Evolutionary conservation across 345 rosid species (phyloP), one percentile per base, ranked within the genome.

Genomic region (Arabidopsis thaliana): DNA sequence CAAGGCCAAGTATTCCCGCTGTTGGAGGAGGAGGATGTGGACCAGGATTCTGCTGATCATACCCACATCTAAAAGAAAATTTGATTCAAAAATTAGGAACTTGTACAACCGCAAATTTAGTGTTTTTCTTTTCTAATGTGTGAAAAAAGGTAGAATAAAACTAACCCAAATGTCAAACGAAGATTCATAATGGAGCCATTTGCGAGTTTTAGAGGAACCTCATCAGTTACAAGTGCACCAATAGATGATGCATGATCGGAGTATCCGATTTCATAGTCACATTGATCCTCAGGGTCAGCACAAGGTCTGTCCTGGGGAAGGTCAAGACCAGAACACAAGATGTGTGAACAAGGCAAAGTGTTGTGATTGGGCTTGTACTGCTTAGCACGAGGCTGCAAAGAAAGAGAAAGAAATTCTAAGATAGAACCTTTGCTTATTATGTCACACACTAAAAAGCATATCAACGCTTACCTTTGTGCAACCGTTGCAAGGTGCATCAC

Each of bases 401-500:
- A 64, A 68, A 73, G 20, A 65, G 50, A 68, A 16, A 50, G 10
- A 61, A 24, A 55, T 33, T 45, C 11, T 36, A 24, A 22, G 59
- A 33, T 16, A 8, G 6, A 8, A 28, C 38, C 6, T 61, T 14
- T 59, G 6, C 55, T 67, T 20, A 30, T 11, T 12, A 61, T 61
- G 44, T 11, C 13, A 25, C 57, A 63, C 10, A 40, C 5, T 36
- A 13, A 22, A 13, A 22, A 71, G 58, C 20, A 62, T 48, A 49
- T n/a, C 2, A 66, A 67, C 28, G 41, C 23, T 51, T 78, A 94
- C 98, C 98, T 73, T 73, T 11, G 89, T 88, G 88, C 98, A 94
- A 23, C 93, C 84, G 2, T 24, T 82, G 75, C 98, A 94, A 28
- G 98, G 97, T 37, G 96, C 98, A 86, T 91, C 91, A 69, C 98